Base-by-base conservation (phyloP, 2,329 filamentous ascomycete species). In the Endoconidiophora polonica region DNA sequence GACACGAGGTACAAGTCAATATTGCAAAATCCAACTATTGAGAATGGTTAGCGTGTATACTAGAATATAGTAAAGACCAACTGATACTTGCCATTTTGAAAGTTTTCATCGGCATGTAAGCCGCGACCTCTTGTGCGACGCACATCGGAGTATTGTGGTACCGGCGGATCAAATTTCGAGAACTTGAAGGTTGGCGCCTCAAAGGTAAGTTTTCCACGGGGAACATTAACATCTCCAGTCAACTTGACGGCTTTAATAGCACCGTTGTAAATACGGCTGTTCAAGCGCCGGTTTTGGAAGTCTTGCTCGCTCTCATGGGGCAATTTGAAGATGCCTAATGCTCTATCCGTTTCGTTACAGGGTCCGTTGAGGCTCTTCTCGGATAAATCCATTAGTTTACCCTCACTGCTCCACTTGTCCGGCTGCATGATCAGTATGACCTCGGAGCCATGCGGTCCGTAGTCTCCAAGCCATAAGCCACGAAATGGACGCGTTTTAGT, bases 401-500 rank as follows among this genome's bases (percentile, higher is more conserved):
- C 29, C 9, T 33, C 29, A 12, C 7, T 33, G 29, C 5, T 33
- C 29, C 29, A 33, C 9, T 7, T 33, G 29, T 33, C 29, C 0
- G 79, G 78, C 59, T 98, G 91, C 57, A 86, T 70, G 43, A 96
- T 68, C 10, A 93, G 68, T 3, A 96, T 60, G 50, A 95, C 94
- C 62, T 96, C 90, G 61, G 83, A 88, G 1, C 88, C 87, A 58
- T 96, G 88, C 0, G 77, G 79, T 23, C 79, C 82, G 59, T 94
- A 95, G 61, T 95, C 88, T 0, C 88, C 88, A 14, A 87, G 82
- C 83, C 86, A 96, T 26, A 98, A 86, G 0, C 90, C 90, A 55
- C 86, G 79, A 69, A 81, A 95, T 0, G 87, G 88, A 60, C 87
- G 90, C 49, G 79, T 71, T 7, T 67, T 62, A 0, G 87, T 94